These are phyloP conservation scores for Pachysolen tannophilus DNA, from an alignment of 805 yeast species.

Conservation along the genomic window DNA sequence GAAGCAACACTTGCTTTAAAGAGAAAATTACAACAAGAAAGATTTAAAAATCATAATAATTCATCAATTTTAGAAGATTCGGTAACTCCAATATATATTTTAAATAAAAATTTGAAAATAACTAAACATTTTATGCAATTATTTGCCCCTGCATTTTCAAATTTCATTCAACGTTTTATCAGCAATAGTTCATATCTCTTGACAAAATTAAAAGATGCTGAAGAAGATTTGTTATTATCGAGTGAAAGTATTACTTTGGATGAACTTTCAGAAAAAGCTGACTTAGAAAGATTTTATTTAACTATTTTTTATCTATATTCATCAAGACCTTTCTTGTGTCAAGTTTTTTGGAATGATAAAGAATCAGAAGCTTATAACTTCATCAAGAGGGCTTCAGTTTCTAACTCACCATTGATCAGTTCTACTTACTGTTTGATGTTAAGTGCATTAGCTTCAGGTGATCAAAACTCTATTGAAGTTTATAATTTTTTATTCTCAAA, in stretches of 20 bases:
- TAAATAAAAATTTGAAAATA: constrained; percentile 14
- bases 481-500: constrained; percentile 39
- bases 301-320: constrained; percentile 64
- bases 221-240: constrained; percentile 60
- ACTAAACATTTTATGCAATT: constrained; percentile 23
- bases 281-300: constrained; percentile 79
- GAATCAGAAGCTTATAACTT: constrained; percentile 70
- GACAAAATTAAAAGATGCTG: constrained; percentile 61
- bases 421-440: constrained; percentile 77
- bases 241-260: constrained; percentile 50
- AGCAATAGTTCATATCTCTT: constrained; percentile 58
- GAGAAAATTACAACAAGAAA: constrained; percentile 18
- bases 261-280: constrained; percentile 65
- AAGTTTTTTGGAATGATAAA: constrained; percentile 61
- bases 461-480: constrained; percentile 41
- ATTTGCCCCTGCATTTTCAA: constrained; percentile 36
- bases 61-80: constrained; percentile 18
- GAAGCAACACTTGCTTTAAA: constrained; percentile 29
- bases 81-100: constrained; percentile 17
- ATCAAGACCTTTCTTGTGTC: constrained; percentile 48
- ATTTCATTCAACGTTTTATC: constrained; percentile 47
- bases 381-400: constrained; percentile 78
- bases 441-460: constrained; percentile 64
- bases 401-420: constrained; percentile 73
- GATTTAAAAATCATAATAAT: constrained; percentile 18